Evolutionary conservation across 2,329 filamentous ascomycete species (phyloP), one percentile per base, ranked within the genome.

Genomic region (Fusarium sp.): DNA sequence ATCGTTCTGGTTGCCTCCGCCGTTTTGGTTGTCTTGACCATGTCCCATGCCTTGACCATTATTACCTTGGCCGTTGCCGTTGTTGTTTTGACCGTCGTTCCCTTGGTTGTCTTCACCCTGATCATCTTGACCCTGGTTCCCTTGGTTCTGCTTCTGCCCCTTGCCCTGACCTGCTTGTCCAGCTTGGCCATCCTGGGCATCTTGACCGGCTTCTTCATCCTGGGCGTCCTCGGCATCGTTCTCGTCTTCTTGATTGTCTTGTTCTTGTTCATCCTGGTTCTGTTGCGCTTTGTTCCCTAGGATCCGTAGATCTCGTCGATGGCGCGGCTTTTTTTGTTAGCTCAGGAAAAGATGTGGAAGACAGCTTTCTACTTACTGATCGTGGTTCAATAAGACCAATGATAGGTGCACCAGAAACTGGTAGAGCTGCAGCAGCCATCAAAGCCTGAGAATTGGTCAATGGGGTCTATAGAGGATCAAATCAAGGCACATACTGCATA

Each of bases 341-440:
- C 4, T 2, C 4, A 4, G 1, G 2, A 1, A 6, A 0, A 3
- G 1, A 2, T 1, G 0, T 4, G 7, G 0, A 5, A 14, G 7
- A 7, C 1, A 1, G 14, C 4, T 1, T 1, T 17, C 5, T 1
- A 23, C 63, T 47, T 30, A 63, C 63, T 3, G 13, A 23, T 37
- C 50, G 52, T 8, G 47, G 50, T 13, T 67, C 63, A 0, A 67
- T 50, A 4, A 45, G 51, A 14, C 62, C 63, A 56, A 67, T 40
- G 10, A 67, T 17, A 6, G 63, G 63, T 1, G 49, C 57, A 3
- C 46, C 47, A 4, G 46, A 43, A 3, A 20, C 63, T 20, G 63
- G 63, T 6, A 62, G 23, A 13, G 63, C 63, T 7, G 56, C 63
- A 49, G 33, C 40, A 46, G 57, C 63, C 57, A 66, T 66, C 37